A percentile compares a stretch with the other conserved stretches of the same genome.
Evolutionary conservation across 805 yeast genomes (phyloP).

Genomic region (Suhomyces kilbournensis): DNA sequence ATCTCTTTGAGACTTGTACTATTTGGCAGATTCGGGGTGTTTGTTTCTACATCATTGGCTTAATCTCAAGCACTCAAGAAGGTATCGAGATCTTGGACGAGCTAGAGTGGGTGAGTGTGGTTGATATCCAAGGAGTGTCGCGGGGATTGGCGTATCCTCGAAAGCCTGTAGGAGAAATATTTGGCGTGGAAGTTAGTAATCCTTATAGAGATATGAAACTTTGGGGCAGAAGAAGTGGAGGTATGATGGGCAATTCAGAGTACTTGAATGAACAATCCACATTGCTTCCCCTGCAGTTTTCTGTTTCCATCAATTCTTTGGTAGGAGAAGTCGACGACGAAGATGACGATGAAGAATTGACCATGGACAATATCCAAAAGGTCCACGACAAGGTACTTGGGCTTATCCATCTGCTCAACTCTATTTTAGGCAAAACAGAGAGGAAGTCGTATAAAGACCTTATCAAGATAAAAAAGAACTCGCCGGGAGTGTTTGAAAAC

Average conservation of each 20-base stretch:
- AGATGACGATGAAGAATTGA: conserved; percentile 4
- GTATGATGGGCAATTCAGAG: not conserved
- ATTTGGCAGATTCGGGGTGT: conserved; percentile 66
- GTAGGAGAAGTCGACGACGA: conserved; percentile 9
- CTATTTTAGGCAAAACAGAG: conserved; percentile 40
- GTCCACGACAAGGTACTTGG: conserved; percentile 24
- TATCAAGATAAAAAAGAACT: conserved; percentile 47
- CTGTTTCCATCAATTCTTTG: not conserved
- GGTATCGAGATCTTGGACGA: conserved; percentile 87
- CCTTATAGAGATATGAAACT: conserved; percentile 22
- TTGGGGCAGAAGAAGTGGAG: not conserved
- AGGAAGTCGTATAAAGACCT: conserved; percentile 58
- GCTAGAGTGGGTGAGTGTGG: conserved; percentile 54
- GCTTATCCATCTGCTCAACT: conserved; percentile 51
- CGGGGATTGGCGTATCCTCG: conserved; percentile 13
- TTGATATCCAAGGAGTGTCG: conserved; percentile 10
- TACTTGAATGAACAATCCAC: not conserved
- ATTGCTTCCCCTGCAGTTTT: not conserved
- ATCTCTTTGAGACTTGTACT: conserved; percentile 28
- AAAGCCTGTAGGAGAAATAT: conserved; percentile 11
- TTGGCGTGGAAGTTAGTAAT: conserved; percentile 17
- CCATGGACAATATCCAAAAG: conserved; percentile 1
- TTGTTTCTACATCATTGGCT: conserved; percentile 74
- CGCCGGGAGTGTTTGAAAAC: conserved; percentile 53
- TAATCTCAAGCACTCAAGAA: conserved; percentile 66